These are phyloP conservation scores for Prinsepia uniflora DNA, from an alignment of 306 rosid genomes.

Conservation along the genomic window DNA sequence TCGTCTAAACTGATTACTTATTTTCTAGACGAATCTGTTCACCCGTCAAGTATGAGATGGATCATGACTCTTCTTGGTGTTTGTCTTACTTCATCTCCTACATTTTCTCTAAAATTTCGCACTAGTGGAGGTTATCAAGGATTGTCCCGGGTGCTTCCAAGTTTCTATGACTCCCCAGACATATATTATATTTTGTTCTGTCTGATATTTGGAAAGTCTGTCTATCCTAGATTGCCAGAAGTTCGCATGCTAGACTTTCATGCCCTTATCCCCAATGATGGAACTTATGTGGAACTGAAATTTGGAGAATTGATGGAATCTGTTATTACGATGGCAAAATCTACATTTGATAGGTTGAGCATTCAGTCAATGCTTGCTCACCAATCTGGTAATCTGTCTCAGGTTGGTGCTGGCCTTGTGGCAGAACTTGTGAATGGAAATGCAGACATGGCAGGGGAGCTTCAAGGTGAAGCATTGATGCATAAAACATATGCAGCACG, in stretches of 20 bases:
- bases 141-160: constrained; percentile 81
- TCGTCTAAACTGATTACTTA: constrained; percentile 93
- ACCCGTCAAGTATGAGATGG: constrained; percentile 99
- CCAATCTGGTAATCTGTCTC: constrained; percentile 91
- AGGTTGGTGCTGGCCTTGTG: constrained; percentile 90
- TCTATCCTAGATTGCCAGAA: constrained; percentile 96
- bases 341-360: constrained; percentile 88
- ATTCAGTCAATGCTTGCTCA: constrained; percentile 94
- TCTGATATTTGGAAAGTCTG: constrained; percentile 94
- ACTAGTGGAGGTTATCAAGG: constrained; percentile 98
- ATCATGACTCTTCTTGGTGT: constrained; percentile 98
- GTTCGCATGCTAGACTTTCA: constrained; percentile 99
- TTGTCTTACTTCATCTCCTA: constrained; percentile 90
- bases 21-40: constrained; percentile 96
- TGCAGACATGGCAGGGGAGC: constrained; percentile 98
- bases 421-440: constrained; percentile 95
- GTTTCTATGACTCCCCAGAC: constrained; percentile 97
- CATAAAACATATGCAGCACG: constrained; percentile 99
- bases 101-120: constrained; percentile 90
- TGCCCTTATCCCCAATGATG: constrained; percentile 96
- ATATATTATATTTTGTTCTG: constrained; percentile 94
- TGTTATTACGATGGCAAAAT: constrained; percentile 86
- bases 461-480: constrained; percentile 99
- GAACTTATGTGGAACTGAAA: constrained; percentile 60
- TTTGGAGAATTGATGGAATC: constrained; percentile 86